These are phyloP conservation scores for Clavispora santaluciae DNA, from an alignment of 805 yeast genomes.

Conservation along the genomic window DNA sequence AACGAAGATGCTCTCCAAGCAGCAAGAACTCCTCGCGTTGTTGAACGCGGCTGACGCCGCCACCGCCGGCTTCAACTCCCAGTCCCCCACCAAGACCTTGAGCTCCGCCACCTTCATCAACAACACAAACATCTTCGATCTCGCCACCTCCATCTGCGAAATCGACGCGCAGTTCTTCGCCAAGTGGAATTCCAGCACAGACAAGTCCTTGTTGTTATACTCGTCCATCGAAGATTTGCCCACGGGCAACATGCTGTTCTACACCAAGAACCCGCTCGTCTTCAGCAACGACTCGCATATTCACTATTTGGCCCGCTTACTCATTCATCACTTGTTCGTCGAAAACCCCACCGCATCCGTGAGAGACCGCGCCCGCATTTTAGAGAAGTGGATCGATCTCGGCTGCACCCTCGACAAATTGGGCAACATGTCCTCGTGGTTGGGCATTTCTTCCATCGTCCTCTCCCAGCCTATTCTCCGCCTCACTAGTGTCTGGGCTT, in stretches of 20 bases:
- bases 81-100: constrained; percentile 23
- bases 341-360: constrained; percentile 31
- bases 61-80: not conserved
- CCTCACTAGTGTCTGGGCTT: constrained; percentile 68
- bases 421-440: constrained; percentile 95
- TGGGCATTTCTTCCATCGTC: constrained; percentile 78
- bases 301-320: constrained; percentile 72
- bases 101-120: constrained; percentile 50
- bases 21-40: constrained; percentile 32
- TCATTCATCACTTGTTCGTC: constrained; percentile 64
- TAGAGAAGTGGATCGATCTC: constrained; percentile 80
- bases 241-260: constrained; percentile 25
- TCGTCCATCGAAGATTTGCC: constrained; percentile 29
- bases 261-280: constrained; percentile 66
- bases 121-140: constrained; percentile 41
- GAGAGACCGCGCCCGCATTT: constrained; percentile 54
- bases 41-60: constrained; percentile 14
- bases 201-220: constrained; percentile 68
- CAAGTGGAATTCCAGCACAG: constrained; percentile 75
- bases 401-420: constrained; percentile 71
- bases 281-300: constrained; percentile 62
- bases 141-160: constrained; percentile 61
- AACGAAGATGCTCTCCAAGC: constrained; percentile 46
- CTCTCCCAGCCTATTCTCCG: constrained; percentile 81
- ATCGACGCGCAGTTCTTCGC: constrained; percentile 63